These are phyloP conservation scores for Penicillium sp. DNA, from an alignment of 2,329 filamentous ascomycete genomes.

Conservation along the genomic window DNA sequence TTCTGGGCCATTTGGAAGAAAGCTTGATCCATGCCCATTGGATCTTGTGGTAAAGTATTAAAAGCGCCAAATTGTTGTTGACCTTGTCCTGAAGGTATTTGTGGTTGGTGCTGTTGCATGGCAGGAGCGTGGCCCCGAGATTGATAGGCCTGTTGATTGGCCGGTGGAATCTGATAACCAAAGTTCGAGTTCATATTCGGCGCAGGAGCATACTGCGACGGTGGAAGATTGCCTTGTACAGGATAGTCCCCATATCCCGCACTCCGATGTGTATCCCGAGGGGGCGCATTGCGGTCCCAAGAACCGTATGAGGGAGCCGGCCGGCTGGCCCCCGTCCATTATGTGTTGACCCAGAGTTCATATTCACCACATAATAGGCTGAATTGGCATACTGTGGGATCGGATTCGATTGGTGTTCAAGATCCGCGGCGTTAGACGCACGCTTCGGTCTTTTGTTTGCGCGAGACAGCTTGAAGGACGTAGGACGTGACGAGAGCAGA, in stretches of 20 bases:
- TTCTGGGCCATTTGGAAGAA: conserved; percentile 8
- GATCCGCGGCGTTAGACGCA: conserved; percentile 7
- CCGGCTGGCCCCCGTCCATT: not conserved
- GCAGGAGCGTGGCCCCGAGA: not conserved
- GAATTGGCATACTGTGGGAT: conserved; percentile 4
- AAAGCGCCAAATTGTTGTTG: conserved; percentile 8
- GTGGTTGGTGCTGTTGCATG: not conserved
- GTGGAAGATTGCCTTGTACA: not conserved
- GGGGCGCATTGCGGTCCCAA: not conserved
- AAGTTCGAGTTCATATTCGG: not conserved
- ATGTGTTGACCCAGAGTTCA: not conserved
- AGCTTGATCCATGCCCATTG: conserved; percentile 5
- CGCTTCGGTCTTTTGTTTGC: conserved; percentile 17
- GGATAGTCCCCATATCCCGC: not conserved
- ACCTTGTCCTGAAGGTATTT: not conserved
- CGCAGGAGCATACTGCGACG: not conserved
- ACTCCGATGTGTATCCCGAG: not conserved
- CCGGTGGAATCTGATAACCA: not conserved
- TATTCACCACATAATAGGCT: conserved; percentile 5
- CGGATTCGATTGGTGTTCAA: not conserved
- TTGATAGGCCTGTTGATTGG: not conserved
- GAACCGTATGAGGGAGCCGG: not conserved
- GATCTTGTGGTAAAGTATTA: conserved; percentile 7
- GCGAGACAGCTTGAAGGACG: conserved; percentile 16
- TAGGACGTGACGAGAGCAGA: not conserved